Percentiles rank a stretch among this genome's conserved stretches.
Evolutionary conservation across 78 protist genomes (phyloP).

Genomic region (Emiliania huxleyi): DNA sequence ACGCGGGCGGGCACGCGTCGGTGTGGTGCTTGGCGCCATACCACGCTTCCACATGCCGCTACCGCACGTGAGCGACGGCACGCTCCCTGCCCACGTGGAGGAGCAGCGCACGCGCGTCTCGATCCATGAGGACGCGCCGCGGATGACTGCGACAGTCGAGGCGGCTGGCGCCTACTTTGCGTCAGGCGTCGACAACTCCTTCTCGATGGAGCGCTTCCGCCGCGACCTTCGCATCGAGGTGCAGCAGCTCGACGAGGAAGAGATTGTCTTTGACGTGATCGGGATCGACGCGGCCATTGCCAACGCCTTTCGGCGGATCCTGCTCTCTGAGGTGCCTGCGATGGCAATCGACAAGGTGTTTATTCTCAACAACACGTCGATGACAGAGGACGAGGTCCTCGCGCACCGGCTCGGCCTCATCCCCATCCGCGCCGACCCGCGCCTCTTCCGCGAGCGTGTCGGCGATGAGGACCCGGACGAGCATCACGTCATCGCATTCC

Average conservation of each 20-base stretch:
- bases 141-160: neutral
- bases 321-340: slow-evolving; percentile 87
- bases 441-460: slow-evolving; percentile 39
- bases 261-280: slow-evolving; percentile 75
- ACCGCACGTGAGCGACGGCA: neutral
- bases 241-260: neutral
- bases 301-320: slow-evolving; percentile 89
- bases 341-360: slow-evolving; percentile 91
- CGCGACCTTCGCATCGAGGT: slow-evolving; percentile 2
- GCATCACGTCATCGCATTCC: neutral
- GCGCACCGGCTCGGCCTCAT: slow-evolving; percentile 77
- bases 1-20: too few species aligned
- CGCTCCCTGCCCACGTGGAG: neutral
- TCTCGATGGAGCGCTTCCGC: neutral
- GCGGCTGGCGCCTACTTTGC: neutral
- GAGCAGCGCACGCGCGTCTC: neutral
- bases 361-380: slow-evolving; percentile 81
- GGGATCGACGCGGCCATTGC: slow-evolving; percentile 88
- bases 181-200: neutral
- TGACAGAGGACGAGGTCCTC: slow-evolving; percentile 87
- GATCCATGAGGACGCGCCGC: neutral
- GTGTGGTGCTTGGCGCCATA: too few species aligned
- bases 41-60: too few species aligned
- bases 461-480: neutral
- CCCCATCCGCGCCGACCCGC: slow-evolving; percentile 84